Evolutionary conservation across 192 early-diverging fungal species (phyloP), one percentile per base, ranked within the genome.

Genomic region (Rhizoclosmatium sp.): DNA sequence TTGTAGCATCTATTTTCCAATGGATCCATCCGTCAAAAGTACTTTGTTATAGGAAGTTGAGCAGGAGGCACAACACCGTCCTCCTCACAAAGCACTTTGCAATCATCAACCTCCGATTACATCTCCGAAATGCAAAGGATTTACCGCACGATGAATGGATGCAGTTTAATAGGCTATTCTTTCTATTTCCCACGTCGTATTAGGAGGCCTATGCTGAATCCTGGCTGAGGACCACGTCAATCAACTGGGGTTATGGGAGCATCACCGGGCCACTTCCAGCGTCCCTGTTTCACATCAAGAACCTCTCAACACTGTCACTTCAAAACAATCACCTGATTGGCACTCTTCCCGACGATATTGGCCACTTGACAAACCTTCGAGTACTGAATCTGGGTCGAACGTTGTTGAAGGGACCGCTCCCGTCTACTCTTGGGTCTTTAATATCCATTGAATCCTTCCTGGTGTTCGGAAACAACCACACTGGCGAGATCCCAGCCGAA

Each of bases 21-120:
- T 65, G 62, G 62, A 65, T 65, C 62, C n/a, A 65, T 39, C 62
- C 62, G 4, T 65, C n/a, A 12, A 16, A 23, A 23, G 4, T 65
- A 2, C 31, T 65, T 23, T 21, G 31, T 12, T 65, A 23, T 23
- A 16, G 41, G n/a, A 12, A 23, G n/a, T 23, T 65, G 14, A 14
- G 23, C 21, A 21, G 19, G 2, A 12, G 4, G 12, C 31, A 40
- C 19, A 65, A 65, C 62, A 23, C 62, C 9, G 23, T 65, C 14
- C 31, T 65, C 19, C 12, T 41, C 4, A 10, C 14, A 12, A 65
- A 21, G 62, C 62, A 65, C 62, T 65, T 65, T 65, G 62, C 62
- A 65, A 12, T 21, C 19, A 2, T 39, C 62, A 41, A 40, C 41
- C n/a, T 65, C 19, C 58, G 58, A 21, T 21, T 59, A 3, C 58